phyloP scores from a whole-genome alignment of 345 rosid genomes.

The Syzygium aromaticum region DNA sequence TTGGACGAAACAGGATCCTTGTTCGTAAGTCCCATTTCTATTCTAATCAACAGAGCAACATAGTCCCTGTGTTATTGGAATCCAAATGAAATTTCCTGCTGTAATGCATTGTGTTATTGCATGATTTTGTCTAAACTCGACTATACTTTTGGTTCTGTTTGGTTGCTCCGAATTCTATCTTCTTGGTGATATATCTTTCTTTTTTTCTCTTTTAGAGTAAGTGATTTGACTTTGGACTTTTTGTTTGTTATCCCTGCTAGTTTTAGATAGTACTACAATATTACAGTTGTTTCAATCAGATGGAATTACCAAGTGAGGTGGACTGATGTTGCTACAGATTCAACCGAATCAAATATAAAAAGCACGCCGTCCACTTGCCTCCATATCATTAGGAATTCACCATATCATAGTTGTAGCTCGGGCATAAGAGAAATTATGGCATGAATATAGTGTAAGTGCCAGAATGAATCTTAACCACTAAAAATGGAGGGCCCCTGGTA shows the following conservation, averaged over 20 bases:
- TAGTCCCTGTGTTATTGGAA: neutral
- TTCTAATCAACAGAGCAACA: neutral
- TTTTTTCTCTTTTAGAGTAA: neutral
- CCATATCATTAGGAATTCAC: neutral
- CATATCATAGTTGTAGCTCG: neutral
- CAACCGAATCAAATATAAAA: neutral
- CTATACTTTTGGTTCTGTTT: neutral
- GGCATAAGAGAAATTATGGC: neutral
- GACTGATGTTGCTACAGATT: neutral
- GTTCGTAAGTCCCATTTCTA: slow-evolving; percentile 22
- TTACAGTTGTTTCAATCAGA: neutral
- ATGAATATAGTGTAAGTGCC: neutral
- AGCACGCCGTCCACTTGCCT: neutral
- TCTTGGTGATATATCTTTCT: too few relatives aligned
- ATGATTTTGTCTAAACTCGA: neutral
- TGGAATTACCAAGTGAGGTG: neutral
- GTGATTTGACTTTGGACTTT: neutral
- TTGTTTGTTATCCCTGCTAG: neutral
- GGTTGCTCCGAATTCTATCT: neutral
- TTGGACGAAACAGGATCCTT: slow-evolving; percentile 41
- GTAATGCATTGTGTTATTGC: neutral
- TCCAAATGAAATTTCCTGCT: neutral
- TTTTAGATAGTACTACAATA: neutral
- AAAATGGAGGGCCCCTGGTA: neutral
- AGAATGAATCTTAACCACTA: neutral